Evolutionary conservation across 176 grass and related monocot species (phyloP).

Genomic region (Triticum timopheevii): DNA sequence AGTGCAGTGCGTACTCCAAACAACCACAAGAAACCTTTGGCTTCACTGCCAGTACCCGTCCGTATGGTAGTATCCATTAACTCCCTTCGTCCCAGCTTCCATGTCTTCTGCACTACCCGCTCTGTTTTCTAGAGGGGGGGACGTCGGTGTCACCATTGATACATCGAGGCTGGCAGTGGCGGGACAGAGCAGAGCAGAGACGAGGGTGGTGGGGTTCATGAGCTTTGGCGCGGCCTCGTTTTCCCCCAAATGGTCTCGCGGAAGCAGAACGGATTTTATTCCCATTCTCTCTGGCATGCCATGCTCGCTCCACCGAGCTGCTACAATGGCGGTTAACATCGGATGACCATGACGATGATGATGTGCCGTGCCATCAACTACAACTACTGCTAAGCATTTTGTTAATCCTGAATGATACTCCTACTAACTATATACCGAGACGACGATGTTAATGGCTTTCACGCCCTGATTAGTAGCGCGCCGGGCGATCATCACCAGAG

Average conservation of each 20-base stretch:
- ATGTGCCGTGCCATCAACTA: background rate
- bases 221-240: background rate
- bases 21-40: background rate
- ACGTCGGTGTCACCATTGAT: background rate
- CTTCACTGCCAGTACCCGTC: slow-evolving; percentile 22
- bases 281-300: background rate
- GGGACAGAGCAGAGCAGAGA: background rate
- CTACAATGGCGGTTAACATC: background rate
- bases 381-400: background rate
- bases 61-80: background rate
- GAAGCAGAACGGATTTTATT: slow-evolving; percentile 29
- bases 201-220: background rate
- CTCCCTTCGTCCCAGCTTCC: background rate
- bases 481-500: slow-evolving; percentile 59
- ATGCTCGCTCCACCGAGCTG: background rate
- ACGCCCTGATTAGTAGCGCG: background rate
- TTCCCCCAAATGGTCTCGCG: background rate
- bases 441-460: background rate
- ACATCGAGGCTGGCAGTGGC: background rate
- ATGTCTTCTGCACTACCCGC: background rate
- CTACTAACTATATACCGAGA: slow-evolving; percentile 24
- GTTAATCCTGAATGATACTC: background rate
- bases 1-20: background rate
- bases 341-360: background rate
- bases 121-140: background rate